Evolutionary conservation across 148 eudicot species (phyloP).

Genomic region (Amaranthus cruentus): DNA sequence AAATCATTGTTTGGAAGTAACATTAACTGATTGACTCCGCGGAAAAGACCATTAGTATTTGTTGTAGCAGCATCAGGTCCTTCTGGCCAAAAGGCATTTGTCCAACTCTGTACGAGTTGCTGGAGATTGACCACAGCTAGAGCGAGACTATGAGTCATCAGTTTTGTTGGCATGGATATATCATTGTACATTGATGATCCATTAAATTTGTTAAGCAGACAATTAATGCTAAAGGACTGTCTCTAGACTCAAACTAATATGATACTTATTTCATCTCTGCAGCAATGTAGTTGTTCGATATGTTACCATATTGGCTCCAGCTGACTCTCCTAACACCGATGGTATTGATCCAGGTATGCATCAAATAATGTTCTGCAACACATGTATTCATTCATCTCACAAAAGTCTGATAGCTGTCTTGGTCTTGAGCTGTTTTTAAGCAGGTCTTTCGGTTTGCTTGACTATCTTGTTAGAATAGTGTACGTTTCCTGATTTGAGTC

Average conservation of each 20-base stretch:
- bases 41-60: background rate
- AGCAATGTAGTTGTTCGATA: conserved; percentile 80
- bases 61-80: background rate
- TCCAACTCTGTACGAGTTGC: background rate
- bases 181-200: background rate
- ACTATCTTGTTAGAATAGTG: too few relatives aligned
- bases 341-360: conserved; percentile 94
- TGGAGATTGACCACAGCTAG: background rate
- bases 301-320: conserved; percentile 85
- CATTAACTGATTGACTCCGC: background rate
- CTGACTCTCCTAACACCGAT: conserved; percentile 89
- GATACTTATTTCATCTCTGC: conserved; percentile 24
- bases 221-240: background rate
- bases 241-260: background rate
- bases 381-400: background rate
- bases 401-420: background rate
- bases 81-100: background rate
- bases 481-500: too few relatives aligned
- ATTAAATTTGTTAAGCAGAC: background rate
- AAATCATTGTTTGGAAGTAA: background rate
- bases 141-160: background rate
- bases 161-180: background rate
- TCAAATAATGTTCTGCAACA: background rate
- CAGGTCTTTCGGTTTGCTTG: too few relatives aligned
- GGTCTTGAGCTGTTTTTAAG: background rate